Evolutionary conservation across 768 basidiomycete species (phyloP).

Genomic region (Suillus americanus): DNA sequence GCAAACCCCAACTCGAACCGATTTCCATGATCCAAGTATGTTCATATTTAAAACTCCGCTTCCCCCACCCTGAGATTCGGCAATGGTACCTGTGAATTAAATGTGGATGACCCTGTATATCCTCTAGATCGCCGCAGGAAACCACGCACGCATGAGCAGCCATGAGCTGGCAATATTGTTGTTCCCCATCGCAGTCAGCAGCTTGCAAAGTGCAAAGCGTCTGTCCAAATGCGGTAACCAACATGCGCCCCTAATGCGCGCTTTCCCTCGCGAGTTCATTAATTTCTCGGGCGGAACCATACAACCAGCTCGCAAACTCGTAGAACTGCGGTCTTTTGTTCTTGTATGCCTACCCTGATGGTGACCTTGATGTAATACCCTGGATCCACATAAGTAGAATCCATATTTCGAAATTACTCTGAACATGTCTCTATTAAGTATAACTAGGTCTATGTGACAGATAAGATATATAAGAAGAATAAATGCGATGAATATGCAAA

Average conservation of each 20-base stretch:
- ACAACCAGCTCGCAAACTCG: not conserved
- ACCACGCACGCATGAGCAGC: not conserved
- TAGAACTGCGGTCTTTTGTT: not conserved
- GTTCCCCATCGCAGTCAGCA: not conserved
- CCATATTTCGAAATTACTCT: not conserved
- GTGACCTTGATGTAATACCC: not conserved
- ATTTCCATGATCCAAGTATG: slow-evolving; percentile 10
- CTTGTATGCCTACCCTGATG: not conserved
- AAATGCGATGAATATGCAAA: not conserved
- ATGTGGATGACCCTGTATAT: not conserved
- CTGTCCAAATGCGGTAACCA: not conserved
- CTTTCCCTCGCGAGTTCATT: not conserved
- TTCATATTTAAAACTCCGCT: slow-evolving; percentile 27
- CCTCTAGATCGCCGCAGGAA: not conserved
- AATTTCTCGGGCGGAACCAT: not conserved
- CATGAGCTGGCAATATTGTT: not conserved
- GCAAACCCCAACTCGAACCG: slow-evolving; percentile 20
- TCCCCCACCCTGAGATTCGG: not conserved
- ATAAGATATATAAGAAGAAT: not conserved
- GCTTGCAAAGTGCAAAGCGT: not conserved
- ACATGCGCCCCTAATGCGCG: not conserved
- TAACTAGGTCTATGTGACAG: slow-evolving; percentile 3
- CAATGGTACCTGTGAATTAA: not conserved
- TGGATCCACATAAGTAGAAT: not conserved
- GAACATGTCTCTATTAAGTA: not conserved